Percentiles rank a stretch among this genome's conserved stretches.
Evolutionary conservation across 2,329 filamentous ascomycete species (phyloP).

Genomic region (Apiospora sp.): DNA sequence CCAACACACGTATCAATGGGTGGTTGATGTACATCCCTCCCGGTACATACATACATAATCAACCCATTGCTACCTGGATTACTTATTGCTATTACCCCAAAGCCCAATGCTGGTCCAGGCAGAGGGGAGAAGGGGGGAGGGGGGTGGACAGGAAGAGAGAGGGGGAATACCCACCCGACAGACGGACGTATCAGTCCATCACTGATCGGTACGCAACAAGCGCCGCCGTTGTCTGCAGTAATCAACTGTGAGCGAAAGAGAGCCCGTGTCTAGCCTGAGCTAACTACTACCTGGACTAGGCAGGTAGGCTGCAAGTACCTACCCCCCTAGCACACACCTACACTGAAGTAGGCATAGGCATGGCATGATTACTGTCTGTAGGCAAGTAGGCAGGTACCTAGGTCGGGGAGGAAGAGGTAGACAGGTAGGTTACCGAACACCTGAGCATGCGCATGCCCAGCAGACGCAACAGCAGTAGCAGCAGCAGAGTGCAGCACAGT

Average conservation of each 20-base stretch:
- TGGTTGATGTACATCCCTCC: constrained; percentile 13
- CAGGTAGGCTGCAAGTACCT: constrained; percentile 12
- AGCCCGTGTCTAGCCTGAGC: constrained; percentile 10
- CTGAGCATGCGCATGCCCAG: neutral
- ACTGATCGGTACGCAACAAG: constrained; percentile 14
- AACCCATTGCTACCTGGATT: constrained; percentile 17
- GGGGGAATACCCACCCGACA: constrained; percentile 4
- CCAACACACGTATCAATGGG: constrained; percentile 9
- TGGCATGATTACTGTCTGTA: neutral
- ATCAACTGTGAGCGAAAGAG: constrained; percentile 4
- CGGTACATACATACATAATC: constrained; percentile 20
- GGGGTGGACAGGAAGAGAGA: neutral
- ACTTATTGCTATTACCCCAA: constrained; percentile 14
- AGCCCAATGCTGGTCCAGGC: constrained; percentile 17
- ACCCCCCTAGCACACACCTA: neutral
- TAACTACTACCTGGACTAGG: constrained; percentile 17
- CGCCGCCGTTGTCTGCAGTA: constrained; percentile 20
- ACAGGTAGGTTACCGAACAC: constrained; percentile 12
- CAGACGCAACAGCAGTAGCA: neutral
- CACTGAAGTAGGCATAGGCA: constrained; percentile 8
- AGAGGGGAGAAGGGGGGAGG: constrained; percentile 9
- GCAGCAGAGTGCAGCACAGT: too few species aligned
- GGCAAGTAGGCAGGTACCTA: too few species aligned
- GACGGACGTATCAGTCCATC: constrained; percentile 18
- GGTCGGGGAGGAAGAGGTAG: neutral